Evolutionary conservation across 148 eudicot genomes (phyloP).

Genomic region (Selenicereus undatus): DNA sequence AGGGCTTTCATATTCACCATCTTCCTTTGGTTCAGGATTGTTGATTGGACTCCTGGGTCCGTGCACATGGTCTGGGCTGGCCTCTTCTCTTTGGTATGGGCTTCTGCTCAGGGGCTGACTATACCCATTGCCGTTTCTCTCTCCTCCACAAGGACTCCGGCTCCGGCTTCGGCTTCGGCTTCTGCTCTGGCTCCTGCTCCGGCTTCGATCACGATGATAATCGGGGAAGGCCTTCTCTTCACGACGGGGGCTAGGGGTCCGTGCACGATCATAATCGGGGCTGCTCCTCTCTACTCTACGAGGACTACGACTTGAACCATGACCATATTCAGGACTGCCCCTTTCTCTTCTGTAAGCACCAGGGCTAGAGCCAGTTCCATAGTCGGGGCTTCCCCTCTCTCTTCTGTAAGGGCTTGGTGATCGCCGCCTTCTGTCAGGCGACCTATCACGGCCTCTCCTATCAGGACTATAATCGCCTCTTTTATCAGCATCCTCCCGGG

Average conservation of each 20-base stretch:
- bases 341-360: constrained; percentile 50
- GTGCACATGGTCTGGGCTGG: constrained; percentile 41
- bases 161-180: constrained; percentile 19
- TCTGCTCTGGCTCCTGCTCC: constrained; percentile 14
- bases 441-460: constrained; percentile 53
- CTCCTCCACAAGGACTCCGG: constrained; percentile 16
- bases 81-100: not conserved
- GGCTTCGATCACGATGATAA: constrained; percentile 2
- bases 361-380: constrained; percentile 47
- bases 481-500: constrained; percentile 64
- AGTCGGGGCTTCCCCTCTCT: constrained; percentile 60
- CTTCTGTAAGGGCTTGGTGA: constrained; percentile 52
- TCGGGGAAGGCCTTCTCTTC: constrained; percentile 2
- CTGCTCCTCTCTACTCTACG: constrained; percentile 50
- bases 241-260: constrained; percentile 45
- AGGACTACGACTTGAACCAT: constrained; percentile 42
- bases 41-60: constrained; percentile 36
- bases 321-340: constrained; percentile 63
- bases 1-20: constrained; percentile 44
- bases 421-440: constrained; percentile 58
- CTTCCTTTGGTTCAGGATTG: constrained; percentile 32
- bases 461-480: constrained; percentile 61
- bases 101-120: not conserved
- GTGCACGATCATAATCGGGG: constrained; percentile 52
- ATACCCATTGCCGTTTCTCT: constrained; percentile 1